Evolutionary conservation across 2,329 filamentous ascomycete species (phyloP), one percentile per base, ranked within the genome.

Genomic region (Colletotrichum karsti): DNA sequence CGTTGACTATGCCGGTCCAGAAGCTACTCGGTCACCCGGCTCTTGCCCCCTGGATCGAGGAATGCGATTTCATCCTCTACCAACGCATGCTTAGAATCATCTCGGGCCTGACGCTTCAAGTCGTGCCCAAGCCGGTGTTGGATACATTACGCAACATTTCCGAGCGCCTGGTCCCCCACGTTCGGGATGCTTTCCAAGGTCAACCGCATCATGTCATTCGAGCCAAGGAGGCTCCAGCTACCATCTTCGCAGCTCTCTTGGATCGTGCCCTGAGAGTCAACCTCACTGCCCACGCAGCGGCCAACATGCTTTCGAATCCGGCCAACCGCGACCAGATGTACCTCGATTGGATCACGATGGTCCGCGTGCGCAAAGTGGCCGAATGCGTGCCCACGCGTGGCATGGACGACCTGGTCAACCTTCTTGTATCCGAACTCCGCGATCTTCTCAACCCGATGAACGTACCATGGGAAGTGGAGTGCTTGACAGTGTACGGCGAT

Each of bases 41-140:
- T 62, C 84, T 98, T 62, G 93, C 94, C 3, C 88, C 92, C 1
- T 99, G 96, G 96, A 97, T 99, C 69, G 93, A 96, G 77, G 92
- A 97, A 77, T 97, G 94, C 77, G 96, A 99, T 78, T 97, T 96
- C 81, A 87, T 95, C 35, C 93, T 98, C 82, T 99, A 99, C 77
- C 94, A 98, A 78, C 94, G 95, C 72, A 97, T 98, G 92, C 94
- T 98, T 82, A 91, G 92, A 60, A 97, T 98, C 69, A 90, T 98
- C 42, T 92, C 93, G 1, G 90, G 91, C n/a, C 85, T 98, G 42
- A 96, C 94, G 4, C 86, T 98, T 7, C 95, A 98, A 77, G 95
- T 97, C 13, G 92, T 97, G 4, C 96, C 96, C 1, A 93, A 95
- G 66, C 88, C 91, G 4, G 95, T 98, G 7, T 85, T 98, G 67